Base-by-base conservation (phyloP, 116 monocot genomes). In the Zostera marina region DNA sequence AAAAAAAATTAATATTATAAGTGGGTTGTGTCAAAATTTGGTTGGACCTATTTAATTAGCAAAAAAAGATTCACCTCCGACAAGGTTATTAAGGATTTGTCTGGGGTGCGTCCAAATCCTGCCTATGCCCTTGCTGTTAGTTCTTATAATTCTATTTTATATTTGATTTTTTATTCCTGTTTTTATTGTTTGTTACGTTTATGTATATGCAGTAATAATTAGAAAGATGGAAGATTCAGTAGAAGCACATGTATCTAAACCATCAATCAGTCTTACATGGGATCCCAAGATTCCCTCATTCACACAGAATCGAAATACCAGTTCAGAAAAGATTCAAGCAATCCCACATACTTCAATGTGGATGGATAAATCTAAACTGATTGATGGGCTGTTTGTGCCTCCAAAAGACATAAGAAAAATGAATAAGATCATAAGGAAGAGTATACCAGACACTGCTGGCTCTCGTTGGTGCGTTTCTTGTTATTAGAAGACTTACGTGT, bases 331-430 rank as follows among this genome's bases (percentile, higher is more conserved):
- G 43, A 63, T 45, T 1, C 22, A 17, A 3, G 20, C 9, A 13
- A 5, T 11, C 5, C 42, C 63, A 12, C 56, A 70, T 57, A 41
- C 24, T 11, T 72, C 71, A 8, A 8, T 70, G 9, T 85, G 54
- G 67, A 77, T 68, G 52, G 68, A 68, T 14, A 66, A 66, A 17
- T 56, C 20, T 39, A 67, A 89, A 44, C 85, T 96, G n/a, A 64
- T 96, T 0, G 90, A 96, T 62, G 96, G 96, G 23, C 68, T 96
- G 51, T 96, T 72, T 63, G 80, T 96, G 19, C 90, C 96, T 5
- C 89, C 96, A 0, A 64, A 63, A 2, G 90, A 96, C 64, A 89
- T 85, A 0, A 75, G 70, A 12, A 85, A 89, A 72, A 0, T 85
- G 55, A 96, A 82, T 58, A 96, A 82, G 61, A 25, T 96, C 53